These are phyloP conservation scores for Serendipita vermifera DNA, from an alignment of 768 basidiomycete species.

Conservation along the genomic window DNA sequence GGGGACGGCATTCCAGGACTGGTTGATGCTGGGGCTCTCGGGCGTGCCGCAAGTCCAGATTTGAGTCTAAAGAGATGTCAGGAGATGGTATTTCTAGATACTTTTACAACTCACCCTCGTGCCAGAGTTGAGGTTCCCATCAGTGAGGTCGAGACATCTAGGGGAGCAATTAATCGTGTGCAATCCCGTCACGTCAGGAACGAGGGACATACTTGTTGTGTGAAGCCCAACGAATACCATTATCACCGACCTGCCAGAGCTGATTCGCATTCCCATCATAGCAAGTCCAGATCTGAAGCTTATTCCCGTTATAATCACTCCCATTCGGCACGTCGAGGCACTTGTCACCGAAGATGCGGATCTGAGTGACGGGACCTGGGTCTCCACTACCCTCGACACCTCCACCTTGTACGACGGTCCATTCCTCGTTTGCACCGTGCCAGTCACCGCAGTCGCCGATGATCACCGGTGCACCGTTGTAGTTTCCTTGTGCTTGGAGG, in stretches of 20 bases:
- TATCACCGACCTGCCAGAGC: neutral
- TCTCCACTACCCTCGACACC: neutral
- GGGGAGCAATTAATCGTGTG: too few species aligned
- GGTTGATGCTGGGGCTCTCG: neutral
- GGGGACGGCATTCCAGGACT: slow-evolving; percentile 1
- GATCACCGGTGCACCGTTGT: neutral
- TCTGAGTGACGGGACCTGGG: neutral
- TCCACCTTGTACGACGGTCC: neutral
- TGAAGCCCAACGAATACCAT: neutral
- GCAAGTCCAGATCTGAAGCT: slow-evolving; percentile 3
- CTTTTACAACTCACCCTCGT: neutral
- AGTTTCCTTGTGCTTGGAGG: slow-evolving; percentile 6
- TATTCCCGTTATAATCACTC: neutral
- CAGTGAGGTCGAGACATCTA: neutral
- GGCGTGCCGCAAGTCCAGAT: neutral
- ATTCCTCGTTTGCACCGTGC: neutral
- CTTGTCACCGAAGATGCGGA: neutral
- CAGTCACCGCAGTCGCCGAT: neutral
- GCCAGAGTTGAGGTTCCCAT: neutral
- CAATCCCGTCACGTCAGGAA: too few species aligned
- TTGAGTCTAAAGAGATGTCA: neutral
- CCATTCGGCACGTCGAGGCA: neutral
- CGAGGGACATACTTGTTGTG: neutral
- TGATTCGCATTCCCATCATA: neutral
- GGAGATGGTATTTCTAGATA: too few species aligned